Base-by-base conservation (phyloP, 257 asterid genomes). In the Rauvolfia tetraphylla region DNA sequence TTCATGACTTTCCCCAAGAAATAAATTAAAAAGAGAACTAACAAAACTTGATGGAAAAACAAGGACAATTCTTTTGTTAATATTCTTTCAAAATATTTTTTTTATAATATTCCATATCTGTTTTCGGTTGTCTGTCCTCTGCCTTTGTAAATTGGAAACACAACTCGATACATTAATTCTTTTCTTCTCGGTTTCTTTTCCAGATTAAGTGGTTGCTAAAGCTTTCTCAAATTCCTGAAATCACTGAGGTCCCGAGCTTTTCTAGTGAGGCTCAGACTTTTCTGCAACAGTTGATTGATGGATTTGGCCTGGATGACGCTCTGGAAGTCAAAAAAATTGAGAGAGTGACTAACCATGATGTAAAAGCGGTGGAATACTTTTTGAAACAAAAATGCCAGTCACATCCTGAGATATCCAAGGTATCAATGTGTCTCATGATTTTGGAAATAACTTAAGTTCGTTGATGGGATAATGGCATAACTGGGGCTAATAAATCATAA, bases 121-220 rank as follows among this genome's bases (percentile, higher is more conserved):
- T 51, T 58, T 72, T 53, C 17, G 51, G 22, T 51, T 13, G 15
- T 2, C 25, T 0, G 34, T 25, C 3, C 38, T 67, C 36, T 46
- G 42, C 29, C 62, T 34, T 36, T 2, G 33, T 56, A 3, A 58
- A 54, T 54, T 54, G 33, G 14, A 7, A 36, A 23, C 34, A 34
- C 5, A 49, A 44, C 31, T 34, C 8, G 38, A 42, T 7, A 58
- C 31, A 3, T 1, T 0, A 57, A 53, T 9, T 4, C 0, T 22
- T 54, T 38, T 9, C 70, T 62, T 65, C 0, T 23, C 39, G 34
- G 38, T 62, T 75, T 33, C 65, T 80, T 51, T 80, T 17, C 72
- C 86, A 93, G 98, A 74, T 93, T 80, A 93, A 75, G 78, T 91
- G 98, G 98, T 74, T 91, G 90, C 73, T 91, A 80, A 93, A 91